A percentile compares a stretch with the other conserved stretches of the same genome.
phyloP scores from a whole-genome alignment of 345 rosid species.

The Populus ilicifolia region DNA sequence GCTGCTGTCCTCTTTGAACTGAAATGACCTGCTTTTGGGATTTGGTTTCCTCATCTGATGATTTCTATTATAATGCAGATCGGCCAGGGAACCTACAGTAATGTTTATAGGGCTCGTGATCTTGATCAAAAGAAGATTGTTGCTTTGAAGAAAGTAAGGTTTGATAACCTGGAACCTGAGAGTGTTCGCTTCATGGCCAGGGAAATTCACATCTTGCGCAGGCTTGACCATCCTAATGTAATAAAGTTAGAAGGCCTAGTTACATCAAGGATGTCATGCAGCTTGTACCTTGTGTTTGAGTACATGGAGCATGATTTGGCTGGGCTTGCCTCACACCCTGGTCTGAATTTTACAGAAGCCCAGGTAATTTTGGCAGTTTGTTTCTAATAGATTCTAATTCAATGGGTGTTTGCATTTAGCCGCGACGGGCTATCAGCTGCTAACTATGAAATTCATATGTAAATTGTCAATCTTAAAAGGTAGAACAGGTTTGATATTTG shows the following conservation, averaged over 20 bases:
- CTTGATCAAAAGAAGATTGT: constrained; percentile 88
- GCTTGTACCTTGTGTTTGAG: constrained; percentile 96
- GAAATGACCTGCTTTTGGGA: not conserved
- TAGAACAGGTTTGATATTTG: not conserved
- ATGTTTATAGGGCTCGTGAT: constrained; percentile 93
- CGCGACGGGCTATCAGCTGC: not conserved
- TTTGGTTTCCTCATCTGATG: constrained; percentile 14
- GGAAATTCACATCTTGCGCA: constrained; percentile 87
- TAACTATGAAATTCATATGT: not conserved
- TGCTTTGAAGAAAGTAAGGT: constrained; percentile 95
- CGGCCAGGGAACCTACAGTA: constrained; percentile 98
- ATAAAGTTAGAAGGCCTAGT: constrained; percentile 95
- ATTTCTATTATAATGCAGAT: constrained; percentile 50
- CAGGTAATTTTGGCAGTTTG: constrained; percentile 48
- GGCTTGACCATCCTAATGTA: constrained; percentile 93
- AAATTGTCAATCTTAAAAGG: not conserved
- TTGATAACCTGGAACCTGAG: constrained; percentile 92
- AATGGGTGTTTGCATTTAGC: not conserved
- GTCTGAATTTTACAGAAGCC: constrained; percentile 76
- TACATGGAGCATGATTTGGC: constrained; percentile 99
- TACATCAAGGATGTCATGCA: constrained; percentile 98
- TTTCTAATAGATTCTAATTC: not conserved
- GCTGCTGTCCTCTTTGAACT: not conserved
- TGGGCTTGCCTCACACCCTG: constrained; percentile 92
- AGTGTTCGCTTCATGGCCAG: constrained; percentile 98